Conservation (phyloP, 768 basidiomycete genomes). For the Hortiboletus flavorubellus region DNA sequence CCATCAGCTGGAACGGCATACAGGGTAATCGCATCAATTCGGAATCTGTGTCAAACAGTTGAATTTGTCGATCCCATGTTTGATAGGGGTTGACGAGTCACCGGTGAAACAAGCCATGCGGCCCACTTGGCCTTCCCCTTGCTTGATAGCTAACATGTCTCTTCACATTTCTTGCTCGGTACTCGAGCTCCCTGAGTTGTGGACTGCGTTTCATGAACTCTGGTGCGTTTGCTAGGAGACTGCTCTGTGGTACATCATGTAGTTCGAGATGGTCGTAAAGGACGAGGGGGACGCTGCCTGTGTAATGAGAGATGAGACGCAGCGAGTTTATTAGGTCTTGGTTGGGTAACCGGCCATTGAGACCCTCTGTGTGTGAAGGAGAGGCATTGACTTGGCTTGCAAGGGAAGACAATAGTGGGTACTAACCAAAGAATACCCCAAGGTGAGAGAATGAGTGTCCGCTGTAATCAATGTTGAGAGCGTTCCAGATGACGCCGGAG, state of each 20-base stretch:
- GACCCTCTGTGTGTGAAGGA: slow-evolving; percentile 61
- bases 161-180: slow-evolving; percentile 62
- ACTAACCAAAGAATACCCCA: slow-evolving; percentile 88
- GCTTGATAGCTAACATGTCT: slow-evolving; percentile 74
- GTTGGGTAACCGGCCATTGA: slow-evolving; percentile 93
- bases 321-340: slow-evolving; percentile 92
- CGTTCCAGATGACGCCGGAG: slow-evolving; percentile 94
- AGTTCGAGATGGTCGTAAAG: slow-evolving; percentile 75
- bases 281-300: slow-evolving; percentile 72
- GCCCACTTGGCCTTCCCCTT: slow-evolving; percentile 77
- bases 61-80: neutral
- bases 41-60: slow-evolving; percentile 52
- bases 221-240: slow-evolving; percentile 45
- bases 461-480: slow-evolving; percentile 91
- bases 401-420: neutral
- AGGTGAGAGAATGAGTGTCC: slow-evolving; percentile 96
- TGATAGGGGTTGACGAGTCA: slow-evolving; percentile 33
- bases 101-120: slow-evolving; percentile 90
- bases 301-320: slow-evolving; percentile 63
- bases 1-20: slow-evolving; percentile 85
- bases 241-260: slow-evolving; percentile 36
- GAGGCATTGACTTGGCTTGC: neutral
- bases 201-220: slow-evolving; percentile 37
- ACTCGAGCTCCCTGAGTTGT: slow-evolving; percentile 49
- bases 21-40: slow-evolving; percentile 91